Conservation (phyloP, 306 rosid species). For the Crotalaria pallida region DNA sequence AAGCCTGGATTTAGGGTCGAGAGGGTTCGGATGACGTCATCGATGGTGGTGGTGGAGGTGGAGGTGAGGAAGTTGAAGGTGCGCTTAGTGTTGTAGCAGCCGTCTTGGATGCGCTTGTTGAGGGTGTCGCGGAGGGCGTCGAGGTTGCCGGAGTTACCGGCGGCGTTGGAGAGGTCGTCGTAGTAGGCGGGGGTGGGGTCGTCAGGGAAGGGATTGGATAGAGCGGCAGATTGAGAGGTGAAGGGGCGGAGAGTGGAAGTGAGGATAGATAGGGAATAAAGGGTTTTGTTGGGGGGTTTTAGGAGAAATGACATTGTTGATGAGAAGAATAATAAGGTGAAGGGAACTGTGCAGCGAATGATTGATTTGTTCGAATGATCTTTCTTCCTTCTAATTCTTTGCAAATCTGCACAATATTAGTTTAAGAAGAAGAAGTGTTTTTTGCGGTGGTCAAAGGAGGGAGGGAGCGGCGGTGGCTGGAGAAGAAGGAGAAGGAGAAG, state of each 20-base stretch:
- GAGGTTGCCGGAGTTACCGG: slow-evolving; percentile 38
- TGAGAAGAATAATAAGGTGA: no score
- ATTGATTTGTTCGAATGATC: no score
- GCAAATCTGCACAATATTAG: no score
- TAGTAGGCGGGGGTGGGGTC: slow-evolving; percentile 20
- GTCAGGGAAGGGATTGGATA: slow-evolving; percentile 21
- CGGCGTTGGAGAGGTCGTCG: slow-evolving; percentile 30
- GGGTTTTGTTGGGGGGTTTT: slow-evolving; percentile 5
- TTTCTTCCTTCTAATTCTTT: no score
- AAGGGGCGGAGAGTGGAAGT: slow-evolving; percentile 20
- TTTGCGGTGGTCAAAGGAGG: no score
- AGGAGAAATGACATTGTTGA: slow-evolving; percentile 32
- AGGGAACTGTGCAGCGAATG: no score
- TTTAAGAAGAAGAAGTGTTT: no score
- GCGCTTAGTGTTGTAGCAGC: slow-evolving; percentile 38
- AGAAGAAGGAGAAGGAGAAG: no score
- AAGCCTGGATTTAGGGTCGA: slow-evolving; percentile 27
- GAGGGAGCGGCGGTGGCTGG: no score
- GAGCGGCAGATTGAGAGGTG: slow-evolving; percentile 9
- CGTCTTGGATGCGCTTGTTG: slow-evolving; percentile 46
- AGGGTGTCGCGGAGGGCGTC: slow-evolving; percentile 33
- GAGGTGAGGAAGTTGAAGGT: slow-evolving; percentile 57
- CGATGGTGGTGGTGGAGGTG: slow-evolving; percentile 13
- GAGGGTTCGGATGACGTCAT: slow-evolving; percentile 24
- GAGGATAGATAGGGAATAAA: background rate